Percentiles rank a stretch among this genome's conserved stretches.
phyloP scores from a whole-genome alignment of 352 stramenopile genomes.

The Phytophthora sansomeana region DNA sequence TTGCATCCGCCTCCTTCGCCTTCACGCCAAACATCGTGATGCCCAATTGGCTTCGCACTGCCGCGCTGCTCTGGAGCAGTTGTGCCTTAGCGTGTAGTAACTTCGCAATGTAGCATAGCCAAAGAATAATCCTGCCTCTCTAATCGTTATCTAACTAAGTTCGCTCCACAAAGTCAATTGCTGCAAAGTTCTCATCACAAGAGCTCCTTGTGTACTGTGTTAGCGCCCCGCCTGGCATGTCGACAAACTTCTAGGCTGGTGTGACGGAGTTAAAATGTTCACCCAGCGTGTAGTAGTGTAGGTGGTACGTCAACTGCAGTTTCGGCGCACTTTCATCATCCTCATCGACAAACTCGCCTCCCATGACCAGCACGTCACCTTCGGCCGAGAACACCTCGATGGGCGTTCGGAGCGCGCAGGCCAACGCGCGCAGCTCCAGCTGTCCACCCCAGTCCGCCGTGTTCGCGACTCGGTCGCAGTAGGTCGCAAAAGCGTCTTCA shows the following conservation, averaged over 20 bases:
- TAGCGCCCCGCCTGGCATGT: no score
- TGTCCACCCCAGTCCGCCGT: slow-evolving; percentile 97
- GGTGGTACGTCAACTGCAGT: slow-evolving; percentile 95
- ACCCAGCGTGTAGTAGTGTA: slow-evolving; percentile 99
- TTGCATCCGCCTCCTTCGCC: slow-evolving; percentile 48
- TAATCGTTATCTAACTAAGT: background rate
- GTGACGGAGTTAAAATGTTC: slow-evolving; percentile 99
- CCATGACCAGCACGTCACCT: slow-evolving; percentile 90
- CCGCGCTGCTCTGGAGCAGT: slow-evolving; percentile 54
- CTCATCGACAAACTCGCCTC: slow-evolving; percentile 71
- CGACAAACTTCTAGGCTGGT: slow-evolving; percentile 7
- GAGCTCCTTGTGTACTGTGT: no score
- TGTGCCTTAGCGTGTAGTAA: slow-evolving; percentile 34
- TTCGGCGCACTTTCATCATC: slow-evolving; percentile 45
- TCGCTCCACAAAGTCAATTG: background rate
- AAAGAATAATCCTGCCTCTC: slow-evolving; percentile 22
- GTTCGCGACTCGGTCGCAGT: slow-evolving; percentile 92
- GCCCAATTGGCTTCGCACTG: slow-evolving; percentile 68
- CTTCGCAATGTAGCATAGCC: slow-evolving; percentile 31
- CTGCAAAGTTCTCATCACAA: no score
- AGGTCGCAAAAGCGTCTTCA: slow-evolving; percentile 83
- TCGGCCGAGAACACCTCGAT: slow-evolving; percentile 95
- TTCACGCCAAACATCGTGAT: slow-evolving; percentile 69
- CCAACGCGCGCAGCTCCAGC: slow-evolving; percentile 95
- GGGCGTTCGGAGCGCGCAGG: slow-evolving; percentile 80